Evolutionary conservation across 2,329 filamentous ascomycete genomes (phyloP), one percentile per base, ranked within the genome.

Genomic region (Corynespora cassiicola): DNA sequence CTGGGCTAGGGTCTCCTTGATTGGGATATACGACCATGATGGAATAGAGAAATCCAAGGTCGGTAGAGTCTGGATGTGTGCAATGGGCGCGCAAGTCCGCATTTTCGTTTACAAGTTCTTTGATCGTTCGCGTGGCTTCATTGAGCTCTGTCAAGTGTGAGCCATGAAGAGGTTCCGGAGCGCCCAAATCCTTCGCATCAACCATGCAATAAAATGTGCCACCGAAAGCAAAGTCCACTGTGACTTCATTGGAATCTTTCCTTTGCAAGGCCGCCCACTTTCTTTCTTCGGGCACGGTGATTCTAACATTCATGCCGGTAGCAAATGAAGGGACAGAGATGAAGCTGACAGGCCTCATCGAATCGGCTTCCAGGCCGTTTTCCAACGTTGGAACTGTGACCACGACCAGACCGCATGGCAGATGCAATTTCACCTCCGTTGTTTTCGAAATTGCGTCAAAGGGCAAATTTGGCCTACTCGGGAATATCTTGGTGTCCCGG

Each of bases 151-250:
- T 43, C 3, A 71, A 23, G 21, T 70, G 52, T n/a, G n/a, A n/a
- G n/a, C n/a, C n/a, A n/a, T n/a, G n/a, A 2, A 71, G 40, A 14
- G 42, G 43, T 9, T 27, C 27, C 3, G 20, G 30, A 26, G 75
- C 75, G 0, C 73, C 74, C 2, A 77, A 54, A 18, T 71, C 63
- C 1, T 43, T 35, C 0, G 63, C 68, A 4, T 58, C 28, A 10
- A 74, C 54, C 1, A 77, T 31, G 26, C 63, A 63, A 45, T 71
- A 76, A 42, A 73, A 77, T 0, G 72, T 70, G 2, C 74, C 74
- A 1, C 74, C 74, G 31, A 73, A 77, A 17, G 63, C 58, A 16
- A 76, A 45, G n/a, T n/a, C n/a, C n/a, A n/a, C n/a, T n/a, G n/a
- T n/a, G n/a, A n/a, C n/a, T n/a, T n/a, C n/a, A n/a, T n/a, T n/a